Percentiles rank a stretch among this genome's conserved stretches.
phyloP scores from a whole-genome alignment of 495 filamentous ascomycete species.

The Penicillium soppii region DNA sequence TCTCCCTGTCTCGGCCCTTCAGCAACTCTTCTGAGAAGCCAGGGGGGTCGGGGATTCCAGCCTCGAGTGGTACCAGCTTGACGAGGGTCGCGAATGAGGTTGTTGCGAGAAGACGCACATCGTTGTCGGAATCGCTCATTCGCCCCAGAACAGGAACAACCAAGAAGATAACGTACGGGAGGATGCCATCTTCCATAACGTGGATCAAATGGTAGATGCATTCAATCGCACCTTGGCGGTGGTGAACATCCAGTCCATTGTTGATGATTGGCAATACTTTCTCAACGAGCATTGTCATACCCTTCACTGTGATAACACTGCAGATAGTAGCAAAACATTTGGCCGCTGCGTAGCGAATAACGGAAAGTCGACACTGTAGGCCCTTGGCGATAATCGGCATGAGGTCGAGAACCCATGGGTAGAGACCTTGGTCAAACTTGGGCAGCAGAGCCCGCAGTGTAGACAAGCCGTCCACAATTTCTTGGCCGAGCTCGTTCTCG shows the following conservation, averaged over 20 bases:
- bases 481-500: conserved; percentile 74
- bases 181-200: conserved; percentile 94
- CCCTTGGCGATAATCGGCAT: conserved; percentile 86
- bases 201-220: conserved; percentile 93
- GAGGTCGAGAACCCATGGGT: conserved; percentile 74
- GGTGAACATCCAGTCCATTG: conserved; percentile 79
- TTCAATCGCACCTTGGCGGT: conserved; percentile 91
- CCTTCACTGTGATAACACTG: conserved; percentile 90
- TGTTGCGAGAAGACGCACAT: conserved; percentile 89
- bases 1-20: conserved; percentile 84
- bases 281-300: conserved; percentile 94
- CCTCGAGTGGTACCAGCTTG: conserved; percentile 97
- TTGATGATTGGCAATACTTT: conserved; percentile 86
- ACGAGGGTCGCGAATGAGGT: conserved; percentile 97
- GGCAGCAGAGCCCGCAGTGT: conserved; percentile 87
- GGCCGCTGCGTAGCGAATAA: conserved; percentile 93
- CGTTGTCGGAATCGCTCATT: conserved; percentile 99
- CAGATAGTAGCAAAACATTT: conserved; percentile 98
- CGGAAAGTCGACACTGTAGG: conserved; percentile 79
- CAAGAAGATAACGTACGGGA: conserved; percentile 98
- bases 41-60: conserved; percentile 94
- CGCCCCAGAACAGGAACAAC: conserved; percentile 96
- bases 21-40: conserved; percentile 86
- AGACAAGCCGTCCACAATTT: conserved; percentile 90
- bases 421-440: conserved; percentile 69